Base-by-base conservation (phyloP, 176 grass and related monocot species). In the Olyra latifolia region DNA sequence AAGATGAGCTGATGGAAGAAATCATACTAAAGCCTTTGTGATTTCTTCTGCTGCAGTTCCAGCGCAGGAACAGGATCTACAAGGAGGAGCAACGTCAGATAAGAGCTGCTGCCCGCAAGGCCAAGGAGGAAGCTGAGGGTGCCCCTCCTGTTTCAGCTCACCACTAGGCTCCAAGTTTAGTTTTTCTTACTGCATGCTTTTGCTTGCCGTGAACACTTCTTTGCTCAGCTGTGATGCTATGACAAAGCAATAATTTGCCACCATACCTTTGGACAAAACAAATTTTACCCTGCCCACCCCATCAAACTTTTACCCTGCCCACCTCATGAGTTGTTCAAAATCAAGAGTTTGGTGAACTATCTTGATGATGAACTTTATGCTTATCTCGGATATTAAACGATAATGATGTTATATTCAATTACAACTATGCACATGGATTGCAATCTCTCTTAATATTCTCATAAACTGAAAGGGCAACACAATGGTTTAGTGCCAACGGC, bases 31-130 rank as follows among this genome's bases (percentile, higher is more conserved):
- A 76, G 4, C 27, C 5, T 69, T 35, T 80, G 39, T 74, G 16
- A 56, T 76, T 65, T 71, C 28, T 80, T 77, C 3, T 20, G 22
- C 61, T 81, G 77, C 89, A 98, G 95, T 98, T 98, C 69, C 89
- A 98, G 83, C 88, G 95, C 67, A 95, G 95, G 83, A 98, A 98
- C 88, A 91, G 88, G 69, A 87, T 98, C 58, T 98, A 98, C 86
- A 98, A 98, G 83, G 95, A 98, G 86, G 92, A 98, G 78, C 92
- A 98, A 44, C 95, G 95, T 43, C 92, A 98, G 84, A 86, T 95
- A 53, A 83, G 92, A 82, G 92, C 85, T 52, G 90, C 85, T 39
- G 77, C 72, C 55, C 65, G 74, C 58, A 98, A 89, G 73, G 92
- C 90, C 32, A 91, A 91, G 83, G 95, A 90, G 39, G 85, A 89